Base-by-base conservation (phyloP, 1,284 basidiomycete species). In the Boletus sp. region DNA sequence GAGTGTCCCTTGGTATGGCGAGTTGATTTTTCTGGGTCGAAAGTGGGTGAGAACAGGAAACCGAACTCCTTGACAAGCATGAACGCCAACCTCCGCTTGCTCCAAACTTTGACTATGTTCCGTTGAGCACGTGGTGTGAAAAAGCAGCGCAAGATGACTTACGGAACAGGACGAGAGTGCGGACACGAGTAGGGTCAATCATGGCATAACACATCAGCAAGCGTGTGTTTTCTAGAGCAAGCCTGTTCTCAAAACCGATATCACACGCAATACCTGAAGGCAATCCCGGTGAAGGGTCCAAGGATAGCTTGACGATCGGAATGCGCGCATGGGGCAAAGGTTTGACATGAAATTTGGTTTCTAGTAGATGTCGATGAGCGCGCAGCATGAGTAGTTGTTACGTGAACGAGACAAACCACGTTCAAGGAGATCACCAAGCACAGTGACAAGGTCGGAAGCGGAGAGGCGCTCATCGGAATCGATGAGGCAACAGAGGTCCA, bases 331-430 rank as follows among this genome's bases (percentile, higher is more conserved):
- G 91, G 5, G 95, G 94, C 30, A 99, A 75, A 12, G 94, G 89
- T 70, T 98, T 97, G 71, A 99, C 94, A 63, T 87, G 88, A 67
- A 98, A 98, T 69, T 96, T 94, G 36, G 95, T 98, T 74, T 98
- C 94, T 88, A 36, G 37, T 6, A 19, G 9, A n/a, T 27, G 32
- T 26, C 5, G 32, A 44, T 57, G 48, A 58, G 43, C 44, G 48
- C 2, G 30, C 25, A 12, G 40, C 41, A 27, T 10, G 40, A 27
- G 13, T n/a, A 8, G 23, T 51, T 44, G 43, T 20, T 32, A 37
- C 22, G 25, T 47, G 51, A 49, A 55, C 20, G 19, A 37, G 42
- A 68, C 67, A 3, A 14, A 93, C 92, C 90, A 69, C 93, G 80
- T 70, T 96, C 91, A 22, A 99, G 84, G 43, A 98, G 76, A 69